phyloP scores from a whole-genome alignment of 495 filamentous ascomycete genomes.

The Bryoglossum gracile region DNA sequence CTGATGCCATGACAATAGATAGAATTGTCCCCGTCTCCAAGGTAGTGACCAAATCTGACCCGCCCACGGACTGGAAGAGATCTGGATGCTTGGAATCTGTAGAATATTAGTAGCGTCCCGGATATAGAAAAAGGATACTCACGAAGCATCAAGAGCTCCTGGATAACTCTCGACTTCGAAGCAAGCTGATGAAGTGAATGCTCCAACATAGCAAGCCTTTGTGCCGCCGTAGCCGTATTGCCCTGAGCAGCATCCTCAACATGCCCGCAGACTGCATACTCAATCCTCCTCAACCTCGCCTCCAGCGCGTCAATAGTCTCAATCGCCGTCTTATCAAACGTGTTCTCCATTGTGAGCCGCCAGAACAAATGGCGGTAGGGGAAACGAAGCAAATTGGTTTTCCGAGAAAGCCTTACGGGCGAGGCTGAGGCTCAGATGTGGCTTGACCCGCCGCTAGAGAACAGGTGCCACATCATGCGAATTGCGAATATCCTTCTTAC shows the following conservation, averaged over 20 bases:
- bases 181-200: slow-evolving; percentile 44
- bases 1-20: slow-evolving; percentile 68
- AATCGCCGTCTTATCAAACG: slow-evolving; percentile 43
- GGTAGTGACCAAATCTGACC: slow-evolving; percentile 35
- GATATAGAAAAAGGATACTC: slow-evolving; percentile 9
- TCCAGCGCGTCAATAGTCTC: slow-evolving; percentile 71
- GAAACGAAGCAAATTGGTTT: no score
- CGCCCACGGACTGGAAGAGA: slow-evolving; percentile 42
- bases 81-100: slow-evolving; percentile 52
- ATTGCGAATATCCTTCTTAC: no score
- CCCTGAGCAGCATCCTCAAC: slow-evolving; percentile 19
- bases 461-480: no score
- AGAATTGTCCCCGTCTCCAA: slow-evolving; percentile 29
- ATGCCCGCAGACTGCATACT: slow-evolving; percentile 65
- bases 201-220: slow-evolving; percentile 59
- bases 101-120: slow-evolving; percentile 18
- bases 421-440: not conserved
- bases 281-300: slow-evolving; percentile 62
- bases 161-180: slow-evolving; percentile 37
- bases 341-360: slow-evolving; percentile 38
- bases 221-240: slow-evolving; percentile 37
- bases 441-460: not conserved
- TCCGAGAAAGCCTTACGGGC: not conserved
- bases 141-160: slow-evolving; percentile 43
- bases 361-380: no score